Base-by-base conservation (phyloP, 768 basidiomycete species). In the Gyrodon lividus region DNA sequence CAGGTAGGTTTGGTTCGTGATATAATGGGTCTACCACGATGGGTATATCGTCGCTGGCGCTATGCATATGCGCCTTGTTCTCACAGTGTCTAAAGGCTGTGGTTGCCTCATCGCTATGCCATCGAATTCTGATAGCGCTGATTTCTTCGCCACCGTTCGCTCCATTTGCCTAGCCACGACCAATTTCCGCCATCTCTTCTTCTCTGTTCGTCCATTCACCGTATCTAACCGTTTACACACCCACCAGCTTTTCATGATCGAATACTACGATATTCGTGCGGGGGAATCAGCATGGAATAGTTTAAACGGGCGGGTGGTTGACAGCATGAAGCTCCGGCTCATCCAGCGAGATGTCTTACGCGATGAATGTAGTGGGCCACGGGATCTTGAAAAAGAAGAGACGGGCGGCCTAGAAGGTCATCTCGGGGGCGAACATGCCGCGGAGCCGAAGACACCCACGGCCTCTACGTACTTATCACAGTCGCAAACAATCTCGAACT, bases 181-280 rank as follows among this genome's bases (percentile, higher is more conserved):
- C 44, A 30, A 39, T 44, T 31, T 52, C 39, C 24, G 17, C 45
- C 30, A 14, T 50, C 46, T 39, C 42, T 31, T 22, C 50, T 46
- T 50, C 13, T 45, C 26, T 42, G 5, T 48, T n/a, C 24, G 23
- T 22, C 48, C 41, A 26, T 30, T 43, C 47, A 33, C 16, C 8
- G 16, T 54, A 26, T 50, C 62, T 67, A 23, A 69, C 60, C 17
- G 12, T 39, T 58, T 12, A 23, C 50, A 39, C 52, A 9, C 44
- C 45, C 23, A 31, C 5, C 53, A 76, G 66, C 66, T 76, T 24
- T 89, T 82, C 65, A 70, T 68, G 35, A 78, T 84, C 46, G 87
- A 89, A 56, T 92, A 80, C 63, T 86, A 77, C 61, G 87, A 91
- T 60, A 73, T 80, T 23, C 76, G 86, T 22, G 76, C 77, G 34